Evolutionary conservation across 495 filamentous ascomycete genomes (phyloP).

Genomic region (Aspergillus diversus): DNA sequence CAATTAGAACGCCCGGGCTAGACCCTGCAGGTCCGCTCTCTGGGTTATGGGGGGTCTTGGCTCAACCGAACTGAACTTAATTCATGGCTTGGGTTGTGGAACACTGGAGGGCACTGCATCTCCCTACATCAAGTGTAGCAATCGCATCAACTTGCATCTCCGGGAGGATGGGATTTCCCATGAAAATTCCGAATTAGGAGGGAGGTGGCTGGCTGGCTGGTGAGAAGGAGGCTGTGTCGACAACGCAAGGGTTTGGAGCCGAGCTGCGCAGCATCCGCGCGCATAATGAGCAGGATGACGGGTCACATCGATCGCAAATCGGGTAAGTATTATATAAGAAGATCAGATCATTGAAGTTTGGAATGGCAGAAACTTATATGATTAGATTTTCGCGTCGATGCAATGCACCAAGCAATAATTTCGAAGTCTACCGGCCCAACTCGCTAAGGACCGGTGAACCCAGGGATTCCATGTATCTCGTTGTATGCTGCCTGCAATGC

Average conservation of each 20-base stretch:
- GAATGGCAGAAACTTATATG: background rate
- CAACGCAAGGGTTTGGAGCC: background rate
- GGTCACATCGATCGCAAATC: background rate
- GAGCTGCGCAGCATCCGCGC: background rate
- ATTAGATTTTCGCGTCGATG: background rate
- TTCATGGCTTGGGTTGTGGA: background rate
- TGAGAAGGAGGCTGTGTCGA: background rate
- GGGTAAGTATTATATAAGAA: conserved; percentile 5
- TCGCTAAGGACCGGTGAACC: background rate
- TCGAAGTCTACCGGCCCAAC: background rate
- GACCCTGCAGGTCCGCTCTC: background rate
- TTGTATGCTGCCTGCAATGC: conserved; percentile 1
- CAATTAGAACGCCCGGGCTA: background rate
- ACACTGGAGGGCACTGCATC: background rate
- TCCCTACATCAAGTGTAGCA: background rate
- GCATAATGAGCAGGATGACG: background rate
- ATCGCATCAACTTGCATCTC: background rate
- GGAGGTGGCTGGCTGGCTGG: background rate
- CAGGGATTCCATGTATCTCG: background rate
- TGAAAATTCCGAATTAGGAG: background rate
- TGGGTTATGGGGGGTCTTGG: background rate
- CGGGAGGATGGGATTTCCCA: background rate
- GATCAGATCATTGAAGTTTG: background rate
- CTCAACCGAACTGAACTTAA: background rate
- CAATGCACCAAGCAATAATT: background rate